Evolutionary conservation across 495 filamentous ascomycete species (phyloP).

Genomic region (Talaromyces ruber): DNA sequence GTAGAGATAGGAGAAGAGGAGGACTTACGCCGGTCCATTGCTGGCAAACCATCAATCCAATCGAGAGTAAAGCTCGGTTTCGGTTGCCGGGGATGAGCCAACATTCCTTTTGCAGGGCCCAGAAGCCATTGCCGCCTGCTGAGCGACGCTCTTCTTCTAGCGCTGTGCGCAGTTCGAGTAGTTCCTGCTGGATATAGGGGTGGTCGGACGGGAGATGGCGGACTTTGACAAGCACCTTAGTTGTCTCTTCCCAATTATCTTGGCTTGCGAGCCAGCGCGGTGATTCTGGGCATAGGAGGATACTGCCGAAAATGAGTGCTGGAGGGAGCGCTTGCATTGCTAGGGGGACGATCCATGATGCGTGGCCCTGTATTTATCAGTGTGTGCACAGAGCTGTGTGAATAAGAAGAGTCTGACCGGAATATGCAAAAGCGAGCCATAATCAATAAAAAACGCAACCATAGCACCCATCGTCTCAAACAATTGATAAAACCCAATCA

Average conservation of each 20-base stretch:
- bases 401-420: slow-evolving; percentile 10
- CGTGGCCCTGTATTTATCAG: slow-evolving; percentile 19
- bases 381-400: neutral
- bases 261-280: slow-evolving; percentile 62
- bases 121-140: slow-evolving; percentile 52
- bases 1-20: neutral
- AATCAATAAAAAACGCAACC: slow-evolving; percentile 62
- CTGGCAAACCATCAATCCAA: slow-evolving; percentile 63
- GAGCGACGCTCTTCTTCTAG: slow-evolving; percentile 60
- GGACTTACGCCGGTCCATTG: slow-evolving; percentile 49
- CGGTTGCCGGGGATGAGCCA: slow-evolving; percentile 59
- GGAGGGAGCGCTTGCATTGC: slow-evolving; percentile 60
- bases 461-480: slow-evolving; percentile 57
- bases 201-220: slow-evolving; percentile 46
- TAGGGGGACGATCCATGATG: slow-evolving; percentile 55
- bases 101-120: slow-evolving; percentile 63
- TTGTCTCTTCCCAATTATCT: slow-evolving; percentile 63
- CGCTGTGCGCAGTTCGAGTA: slow-evolving; percentile 54
- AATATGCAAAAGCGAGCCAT: slow-evolving; percentile 46
- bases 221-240: slow-evolving; percentile 42
- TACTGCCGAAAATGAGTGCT: slow-evolving; percentile 47
- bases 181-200: slow-evolving; percentile 56
- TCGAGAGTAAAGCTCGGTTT: slow-evolving; percentile 46
- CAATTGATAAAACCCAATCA: slow-evolving; percentile 65
- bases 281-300: slow-evolving; percentile 56